Evolutionary conservation across 176 grass and related monocot species (phyloP), one percentile per base, ranked within the genome.

Genomic region (Lolium rigidum): DNA sequence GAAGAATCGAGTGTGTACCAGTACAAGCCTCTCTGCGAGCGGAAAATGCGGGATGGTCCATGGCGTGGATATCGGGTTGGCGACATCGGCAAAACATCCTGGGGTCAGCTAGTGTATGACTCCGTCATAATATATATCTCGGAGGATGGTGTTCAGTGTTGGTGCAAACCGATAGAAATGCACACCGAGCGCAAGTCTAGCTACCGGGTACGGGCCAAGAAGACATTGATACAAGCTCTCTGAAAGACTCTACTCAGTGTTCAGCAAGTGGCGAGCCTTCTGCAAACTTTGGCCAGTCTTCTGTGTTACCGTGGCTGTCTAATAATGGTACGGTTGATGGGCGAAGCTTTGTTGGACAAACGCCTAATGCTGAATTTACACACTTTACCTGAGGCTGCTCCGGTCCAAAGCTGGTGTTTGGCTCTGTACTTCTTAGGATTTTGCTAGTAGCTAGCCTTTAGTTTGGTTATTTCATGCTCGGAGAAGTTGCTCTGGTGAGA

Each of bases 31-130:
- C 80, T 56, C 28, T 43, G 11, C 49, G 7, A 82, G 7, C 49
- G 65, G 49, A 4, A 41, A 43, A 2, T 56, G 0, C 11, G 20
- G 20, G 5, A 21, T 56, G 16, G 49, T 22, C 51, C 47, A 31
- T 46, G 38, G 35, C 56, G 22, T 28, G 70, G 70, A 74, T 74
- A 62, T 25, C 65, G 35, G 12, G 66, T 82, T 56, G 80, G 80
- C 2, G 50, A 82, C 35, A 82, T 57, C 20, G 17, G 51, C 7
- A 70, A 9, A n/a, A 26, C 46, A 25, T 16, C 18, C 7, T 0
- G 1, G 4, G 80, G 80, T 70, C 0, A 0, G 35, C 4, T 71
- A 2, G 31, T n/a, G 5, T 70, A 6, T 38, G 47, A 70, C 5
- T 54, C 18, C 28, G 16, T 38, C 10, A 69, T 82, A 54, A 1